Base-by-base conservation (phyloP, 352 stramenopile species). In the Thraustochytrium sp. region DNA sequence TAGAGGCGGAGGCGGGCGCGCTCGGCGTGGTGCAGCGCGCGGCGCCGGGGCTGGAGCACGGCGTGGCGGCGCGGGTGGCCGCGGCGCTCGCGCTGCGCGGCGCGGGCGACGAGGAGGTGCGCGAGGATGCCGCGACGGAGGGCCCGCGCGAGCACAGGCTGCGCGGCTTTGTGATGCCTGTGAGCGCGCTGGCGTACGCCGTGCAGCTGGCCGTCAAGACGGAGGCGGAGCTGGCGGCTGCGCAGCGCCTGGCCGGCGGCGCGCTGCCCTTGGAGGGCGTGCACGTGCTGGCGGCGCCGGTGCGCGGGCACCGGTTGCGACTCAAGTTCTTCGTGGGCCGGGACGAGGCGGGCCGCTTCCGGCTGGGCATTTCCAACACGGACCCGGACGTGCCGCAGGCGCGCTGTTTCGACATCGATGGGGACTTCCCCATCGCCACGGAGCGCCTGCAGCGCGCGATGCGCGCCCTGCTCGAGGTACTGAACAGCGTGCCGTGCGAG, bases 81-180 rank as follows among this genome's bases (percentile, higher is more conserved):
- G n/a, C n/a, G n/a, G n/a, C n/a, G n/a, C n/a, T n/a, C n/a, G n/a
- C n/a, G n/a, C n/a, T n/a, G n/a, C n/a, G 42, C 42, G 5, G 42
- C 42, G 51, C 51, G 21, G 16, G 21, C 51, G 51, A n/a, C 51
- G 51, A 34, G 51, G 51, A 59, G 16, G 51, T 59, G 51, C 16
- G 31, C 0, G 11, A 11, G 21, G 51, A 59, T n/a, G 51, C 51
- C 21, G 51, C 51, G 26, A 59, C 16, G 16, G 51, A 59, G 59
- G 62, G 62, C 62, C 37, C 62, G 62, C 3, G 37, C 36, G 46
- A 46, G 34, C 68, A 65, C 51, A 48, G 29, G 23, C 23, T 80
- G 42, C 68, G 68, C 18, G 68, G 68, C 29, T 80, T 80, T 46
- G 36, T 46, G 13, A 80, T 80, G 36, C 68, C 68, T 23, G 68